These are phyloP conservation scores for Tetraselmis chui DNA, from an alignment of 139 green algal species.

Conservation along the genomic window DNA sequence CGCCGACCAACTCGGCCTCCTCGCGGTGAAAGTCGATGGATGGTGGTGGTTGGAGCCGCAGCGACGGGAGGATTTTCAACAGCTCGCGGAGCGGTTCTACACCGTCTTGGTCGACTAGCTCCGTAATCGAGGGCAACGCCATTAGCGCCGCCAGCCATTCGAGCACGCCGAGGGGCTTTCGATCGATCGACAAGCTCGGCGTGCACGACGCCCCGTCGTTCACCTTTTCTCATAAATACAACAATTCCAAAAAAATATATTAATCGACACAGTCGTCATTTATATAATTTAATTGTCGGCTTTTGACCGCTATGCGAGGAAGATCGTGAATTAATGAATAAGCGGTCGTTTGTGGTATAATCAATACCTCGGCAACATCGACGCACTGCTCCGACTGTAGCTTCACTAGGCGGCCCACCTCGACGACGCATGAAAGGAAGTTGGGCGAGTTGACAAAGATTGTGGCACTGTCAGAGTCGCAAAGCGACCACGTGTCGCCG, in stretches of 20 bases:
- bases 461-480: neutral
- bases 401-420: neutral
- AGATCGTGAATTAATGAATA: too few species aligned
- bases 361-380: neutral
- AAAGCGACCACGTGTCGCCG: neutral
- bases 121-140: neutral
- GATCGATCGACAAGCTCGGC: neutral
- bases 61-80: neutral
- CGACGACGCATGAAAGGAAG: neutral
- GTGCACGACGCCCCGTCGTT: neutral
- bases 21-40: neutral
- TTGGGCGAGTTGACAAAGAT: neutral
- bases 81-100: neutral
- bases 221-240: too few species aligned
- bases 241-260: too few species aligned
- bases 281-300: neutral
- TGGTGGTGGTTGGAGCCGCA: neutral
- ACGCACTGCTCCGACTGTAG: neutral
- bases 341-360: too few species aligned
- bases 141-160: neutral
- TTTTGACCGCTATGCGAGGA: too few species aligned
- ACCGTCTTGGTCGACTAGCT: neutral
- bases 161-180: neutral
- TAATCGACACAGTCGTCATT: neutral
- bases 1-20: neutral